phyloP scores from a whole-genome alignment of 768 basidiomycete genomes.

The Tricholoma furcatifolium region DNA sequence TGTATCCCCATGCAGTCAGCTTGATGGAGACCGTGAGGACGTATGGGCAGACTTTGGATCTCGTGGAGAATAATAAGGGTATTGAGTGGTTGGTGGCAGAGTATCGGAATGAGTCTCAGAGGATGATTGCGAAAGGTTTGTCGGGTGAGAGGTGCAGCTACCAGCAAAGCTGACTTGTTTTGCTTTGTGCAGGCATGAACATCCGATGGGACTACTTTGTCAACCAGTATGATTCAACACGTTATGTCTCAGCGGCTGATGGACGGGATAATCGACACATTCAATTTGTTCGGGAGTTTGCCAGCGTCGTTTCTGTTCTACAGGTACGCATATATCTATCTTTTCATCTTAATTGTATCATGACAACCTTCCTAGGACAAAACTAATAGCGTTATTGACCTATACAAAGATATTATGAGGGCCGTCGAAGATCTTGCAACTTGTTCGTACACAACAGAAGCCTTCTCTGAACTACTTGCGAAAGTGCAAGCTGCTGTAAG shows the following conservation, averaged over 20 bases:
- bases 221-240: constrained; percentile 84
- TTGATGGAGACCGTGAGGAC: constrained; percentile 99
- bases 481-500: constrained; percentile 84
- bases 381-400: constrained; percentile 89
- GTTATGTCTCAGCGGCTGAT: constrained; percentile 73
- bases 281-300: constrained; percentile 93
- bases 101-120: constrained; percentile 88
- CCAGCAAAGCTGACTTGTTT: background rate
- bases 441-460: constrained; percentile 82
- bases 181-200: constrained; percentile 70
- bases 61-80: constrained; percentile 87
- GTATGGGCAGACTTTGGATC: constrained; percentile 91
- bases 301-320: constrained; percentile 85
- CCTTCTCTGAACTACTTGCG: constrained; percentile 75
- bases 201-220: constrained; percentile 98
- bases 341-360: background rate
- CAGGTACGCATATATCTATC: constrained; percentile 49
- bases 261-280: constrained; percentile 85
- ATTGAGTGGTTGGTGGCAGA: constrained; percentile 95
- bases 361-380: constrained; percentile 63
- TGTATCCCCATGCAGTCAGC: constrained; percentile 97
- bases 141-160: constrained; percentile 1
- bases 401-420: constrained; percentile 82
- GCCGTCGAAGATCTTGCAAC: constrained; percentile 86
- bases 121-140: constrained; percentile 89